Conservation (phyloP, 2,329 filamentous ascomycete species). For the Podosphaera xanthii region DNA sequence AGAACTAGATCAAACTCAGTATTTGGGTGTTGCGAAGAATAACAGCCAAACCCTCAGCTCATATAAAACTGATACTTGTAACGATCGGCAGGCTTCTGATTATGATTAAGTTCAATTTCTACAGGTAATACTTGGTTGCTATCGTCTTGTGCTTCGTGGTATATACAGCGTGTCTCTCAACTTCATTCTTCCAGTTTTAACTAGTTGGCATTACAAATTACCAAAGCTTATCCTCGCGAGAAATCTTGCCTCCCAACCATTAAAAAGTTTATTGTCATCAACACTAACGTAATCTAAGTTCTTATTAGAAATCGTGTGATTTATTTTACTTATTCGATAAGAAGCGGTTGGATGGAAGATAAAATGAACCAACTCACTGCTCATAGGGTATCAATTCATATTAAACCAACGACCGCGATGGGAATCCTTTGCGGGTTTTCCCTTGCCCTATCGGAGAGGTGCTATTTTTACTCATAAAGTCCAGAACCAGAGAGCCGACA, state of each 20-base stretch:
- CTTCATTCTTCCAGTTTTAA: neutral
- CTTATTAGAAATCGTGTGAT: neutral
- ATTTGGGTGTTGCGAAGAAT: too few species aligned
- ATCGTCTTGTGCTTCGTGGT: neutral
- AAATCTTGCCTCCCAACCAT: neutral
- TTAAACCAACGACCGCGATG: conserved; percentile 33
- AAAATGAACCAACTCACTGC: neutral
- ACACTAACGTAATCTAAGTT: neutral
- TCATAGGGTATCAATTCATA: neutral
- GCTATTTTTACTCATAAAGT: conserved; percentile 2
- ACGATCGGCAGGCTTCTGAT: neutral
- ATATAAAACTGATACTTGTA: too few species aligned
- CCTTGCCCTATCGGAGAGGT: conserved; percentile 8
- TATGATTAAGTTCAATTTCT: neutral
- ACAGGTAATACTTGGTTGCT: neutral
- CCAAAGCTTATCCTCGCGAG: neutral
- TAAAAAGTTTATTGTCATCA: neutral
- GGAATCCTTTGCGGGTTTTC: conserved; percentile 21
- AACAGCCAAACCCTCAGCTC: too few species aligned
- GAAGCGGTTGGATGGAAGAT: neutral
- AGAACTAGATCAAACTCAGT: too few species aligned
- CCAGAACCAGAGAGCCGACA: conserved; percentile 30
- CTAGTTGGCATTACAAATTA: neutral
- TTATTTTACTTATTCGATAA: neutral
- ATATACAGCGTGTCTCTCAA: neutral